Percentiles rank a stretch among this genome's conserved stretches.
phyloP scores from a whole-genome alignment of 116 monocot species.

The Phalaenopsis hybrid region DNA sequence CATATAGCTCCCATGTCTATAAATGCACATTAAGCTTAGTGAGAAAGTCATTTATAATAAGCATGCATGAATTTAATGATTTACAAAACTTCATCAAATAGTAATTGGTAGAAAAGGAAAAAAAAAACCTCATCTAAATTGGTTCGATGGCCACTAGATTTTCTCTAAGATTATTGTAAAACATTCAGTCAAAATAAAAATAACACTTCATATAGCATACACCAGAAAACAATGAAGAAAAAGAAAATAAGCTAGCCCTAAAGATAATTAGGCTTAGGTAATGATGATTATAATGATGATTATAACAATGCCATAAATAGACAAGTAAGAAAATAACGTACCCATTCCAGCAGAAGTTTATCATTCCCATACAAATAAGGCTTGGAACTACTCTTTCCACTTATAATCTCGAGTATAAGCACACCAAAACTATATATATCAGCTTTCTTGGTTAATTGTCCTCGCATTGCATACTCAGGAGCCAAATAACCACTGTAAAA shows the following conservation, averaged over 20 bases:
- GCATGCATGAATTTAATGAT: too few species aligned
- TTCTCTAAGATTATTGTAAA: too few species aligned
- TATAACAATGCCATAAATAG: background rate
- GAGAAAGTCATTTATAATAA: too few species aligned
- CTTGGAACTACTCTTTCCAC: conserved; percentile 39
- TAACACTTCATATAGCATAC: too few species aligned
- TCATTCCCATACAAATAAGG: conserved; percentile 12
- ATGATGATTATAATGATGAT: background rate
- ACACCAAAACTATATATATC: conserved; percentile 63
- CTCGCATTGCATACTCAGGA: conserved; percentile 52
- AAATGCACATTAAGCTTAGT: background rate
- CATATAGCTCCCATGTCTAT: conserved; percentile 51
- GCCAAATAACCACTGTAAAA: conserved; percentile 48
- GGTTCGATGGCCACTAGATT: too few species aligned
- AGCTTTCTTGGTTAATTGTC: conserved; percentile 51
- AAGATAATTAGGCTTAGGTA: background rate
- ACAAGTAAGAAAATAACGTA: conserved; percentile 9
- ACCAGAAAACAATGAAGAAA: too few species aligned
- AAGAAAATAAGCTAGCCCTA: too few species aligned
- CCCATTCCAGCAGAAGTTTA: conserved; percentile 44
- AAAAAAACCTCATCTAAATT: too few species aligned
- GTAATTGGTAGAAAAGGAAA: too few species aligned
- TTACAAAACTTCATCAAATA: too few species aligned
- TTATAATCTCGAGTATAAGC: conserved; percentile 47
- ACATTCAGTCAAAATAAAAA: too few species aligned